Evolutionary conservation across 2,329 filamentous ascomycete genomes (phyloP).

Genomic region (Trichoderma sp.): DNA sequence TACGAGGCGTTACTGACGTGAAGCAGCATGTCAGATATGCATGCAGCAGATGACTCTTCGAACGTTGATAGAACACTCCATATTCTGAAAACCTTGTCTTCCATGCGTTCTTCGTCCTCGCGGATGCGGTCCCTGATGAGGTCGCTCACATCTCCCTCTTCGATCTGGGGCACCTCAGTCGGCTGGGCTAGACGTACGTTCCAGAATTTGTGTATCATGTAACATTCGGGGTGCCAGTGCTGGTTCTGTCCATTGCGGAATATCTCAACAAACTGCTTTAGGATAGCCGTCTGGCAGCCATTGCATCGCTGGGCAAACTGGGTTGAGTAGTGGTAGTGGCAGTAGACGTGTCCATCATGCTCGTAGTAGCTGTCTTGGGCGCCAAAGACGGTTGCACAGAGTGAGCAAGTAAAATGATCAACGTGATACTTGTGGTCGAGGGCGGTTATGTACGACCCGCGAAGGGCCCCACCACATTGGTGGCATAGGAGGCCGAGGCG

Average conservation of each 20-base stretch:
- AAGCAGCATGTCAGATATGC: slow-evolving; percentile 98
- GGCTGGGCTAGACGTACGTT: slow-evolving; percentile 81
- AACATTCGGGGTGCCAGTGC: slow-evolving; percentile 99
- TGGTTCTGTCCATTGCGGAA: slow-evolving; percentile 98
- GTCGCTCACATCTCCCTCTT: slow-evolving; percentile 46
- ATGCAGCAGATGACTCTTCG: slow-evolving; percentile 95
- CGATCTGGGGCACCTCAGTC: slow-evolving; percentile 50
- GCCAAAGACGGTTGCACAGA: slow-evolving; percentile 96
- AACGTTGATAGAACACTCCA: slow-evolving; percentile 98
- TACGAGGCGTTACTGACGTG: slow-evolving; percentile 98
- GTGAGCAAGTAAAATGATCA: slow-evolving; percentile 97
- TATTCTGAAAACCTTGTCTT: slow-evolving; percentile 96
- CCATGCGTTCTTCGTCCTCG: slow-evolving; percentile 88
- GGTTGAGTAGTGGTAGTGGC: slow-evolving; percentile 98
- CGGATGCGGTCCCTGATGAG: slow-evolving; percentile 75
- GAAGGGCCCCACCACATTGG: slow-evolving; percentile 86
- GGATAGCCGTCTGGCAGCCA: slow-evolving; percentile 92
- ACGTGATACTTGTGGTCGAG: slow-evolving; percentile 98
- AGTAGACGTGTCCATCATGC: slow-evolving; percentile 94
- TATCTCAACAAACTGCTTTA: slow-evolving; percentile 99
- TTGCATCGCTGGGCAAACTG: slow-evolving; percentile 96
- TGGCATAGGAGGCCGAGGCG: slow-evolving; percentile 88
- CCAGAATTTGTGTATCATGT: slow-evolving; percentile 99
- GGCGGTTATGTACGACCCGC: slow-evolving; percentile 97
- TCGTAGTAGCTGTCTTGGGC: slow-evolving; percentile 99